These are phyloP conservation scores for Aspergillus saccharolyticus DNA, from an alignment of 495 filamentous ascomycete genomes.

Conservation along the genomic window DNA sequence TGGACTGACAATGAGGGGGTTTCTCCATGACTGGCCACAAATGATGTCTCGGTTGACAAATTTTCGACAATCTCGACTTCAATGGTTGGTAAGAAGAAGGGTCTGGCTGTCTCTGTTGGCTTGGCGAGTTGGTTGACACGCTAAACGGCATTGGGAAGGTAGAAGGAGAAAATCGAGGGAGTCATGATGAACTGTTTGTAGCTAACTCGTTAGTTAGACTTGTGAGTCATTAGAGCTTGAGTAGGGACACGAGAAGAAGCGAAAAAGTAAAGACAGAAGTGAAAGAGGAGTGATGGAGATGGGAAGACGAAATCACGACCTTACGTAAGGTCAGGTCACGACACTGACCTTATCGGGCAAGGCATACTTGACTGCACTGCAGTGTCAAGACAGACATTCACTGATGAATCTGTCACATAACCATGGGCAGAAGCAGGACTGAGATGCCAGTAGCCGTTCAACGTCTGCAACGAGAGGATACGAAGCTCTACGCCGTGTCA, in stretches of 20 bases:
- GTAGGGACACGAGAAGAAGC: neutral
- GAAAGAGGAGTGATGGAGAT: neutral
- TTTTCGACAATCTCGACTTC: neutral
- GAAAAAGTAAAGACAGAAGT: neutral
- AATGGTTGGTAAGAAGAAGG: neutral
- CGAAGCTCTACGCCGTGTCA: neutral
- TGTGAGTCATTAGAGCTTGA: neutral
- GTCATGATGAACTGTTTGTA: neutral
- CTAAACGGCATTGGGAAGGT: constrained; percentile 6
- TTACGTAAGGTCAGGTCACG: neutral
- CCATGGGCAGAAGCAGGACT: too few relatives aligned
- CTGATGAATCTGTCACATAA: too few relatives aligned
- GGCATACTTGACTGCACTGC: too few relatives aligned
- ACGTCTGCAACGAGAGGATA: neutral
- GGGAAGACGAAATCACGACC: neutral
- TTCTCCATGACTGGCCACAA: neutral
- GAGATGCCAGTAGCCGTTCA: neutral
- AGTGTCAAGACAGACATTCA: too few relatives aligned
- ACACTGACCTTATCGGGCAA: neutral
- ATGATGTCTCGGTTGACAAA: neutral
- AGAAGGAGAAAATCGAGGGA: neutral
- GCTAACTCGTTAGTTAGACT: neutral
- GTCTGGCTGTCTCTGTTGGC: neutral
- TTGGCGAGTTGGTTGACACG: neutral
- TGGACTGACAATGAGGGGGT: neutral